Percentiles rank a stretch among this genome's conserved stretches.
Conservation (phyloP, 495 filamentous ascomycete species). For the Aspergillus homomorphus region DNA sequence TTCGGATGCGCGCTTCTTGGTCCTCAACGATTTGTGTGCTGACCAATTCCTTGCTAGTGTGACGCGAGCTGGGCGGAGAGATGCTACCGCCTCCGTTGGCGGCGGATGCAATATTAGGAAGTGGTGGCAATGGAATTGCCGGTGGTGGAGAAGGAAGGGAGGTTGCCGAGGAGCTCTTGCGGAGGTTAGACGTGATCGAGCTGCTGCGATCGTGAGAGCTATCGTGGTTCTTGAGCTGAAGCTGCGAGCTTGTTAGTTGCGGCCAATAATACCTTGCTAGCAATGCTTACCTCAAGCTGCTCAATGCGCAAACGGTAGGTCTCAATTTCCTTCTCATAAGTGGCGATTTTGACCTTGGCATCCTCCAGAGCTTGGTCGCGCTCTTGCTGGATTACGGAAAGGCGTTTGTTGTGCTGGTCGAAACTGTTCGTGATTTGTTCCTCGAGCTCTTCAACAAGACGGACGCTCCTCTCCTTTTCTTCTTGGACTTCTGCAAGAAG, state of each 20-base stretch:
- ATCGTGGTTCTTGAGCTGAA: constrained; percentile 47
- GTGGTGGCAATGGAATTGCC: constrained; percentile 80
- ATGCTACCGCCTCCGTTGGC: constrained; percentile 38
- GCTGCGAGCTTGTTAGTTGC: constrained; percentile 26
- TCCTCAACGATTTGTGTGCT: constrained; percentile 69
- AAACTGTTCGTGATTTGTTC: constrained; percentile 94
- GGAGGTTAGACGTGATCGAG: constrained; percentile 73
- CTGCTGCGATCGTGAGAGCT: constrained; percentile 63
- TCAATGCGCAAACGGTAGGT: constrained; percentile 50
- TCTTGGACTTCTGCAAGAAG: constrained; percentile 56
- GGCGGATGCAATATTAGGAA: constrained; percentile 41
- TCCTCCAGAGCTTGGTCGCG: constrained; percentile 49
- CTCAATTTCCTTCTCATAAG: constrained; percentile 51
- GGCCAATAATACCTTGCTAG: not conserved
- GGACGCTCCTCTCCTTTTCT: constrained; percentile 79
- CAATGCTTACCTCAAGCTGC: constrained; percentile 44
- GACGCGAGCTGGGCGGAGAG: constrained; percentile 55
- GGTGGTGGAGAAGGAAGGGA: constrained; percentile 93
- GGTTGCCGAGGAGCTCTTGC: constrained; percentile 78
- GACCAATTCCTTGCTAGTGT: constrained; percentile 78
- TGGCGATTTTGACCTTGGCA: constrained; percentile 41
- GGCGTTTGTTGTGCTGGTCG: constrained; percentile 87
- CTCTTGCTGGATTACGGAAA: constrained; percentile 63
- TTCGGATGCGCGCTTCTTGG: constrained; percentile 88
- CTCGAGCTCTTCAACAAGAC: constrained; percentile 91